phyloP scores from a whole-genome alignment of 208 protist species.

The Trypanosoma scelopori region DNA sequence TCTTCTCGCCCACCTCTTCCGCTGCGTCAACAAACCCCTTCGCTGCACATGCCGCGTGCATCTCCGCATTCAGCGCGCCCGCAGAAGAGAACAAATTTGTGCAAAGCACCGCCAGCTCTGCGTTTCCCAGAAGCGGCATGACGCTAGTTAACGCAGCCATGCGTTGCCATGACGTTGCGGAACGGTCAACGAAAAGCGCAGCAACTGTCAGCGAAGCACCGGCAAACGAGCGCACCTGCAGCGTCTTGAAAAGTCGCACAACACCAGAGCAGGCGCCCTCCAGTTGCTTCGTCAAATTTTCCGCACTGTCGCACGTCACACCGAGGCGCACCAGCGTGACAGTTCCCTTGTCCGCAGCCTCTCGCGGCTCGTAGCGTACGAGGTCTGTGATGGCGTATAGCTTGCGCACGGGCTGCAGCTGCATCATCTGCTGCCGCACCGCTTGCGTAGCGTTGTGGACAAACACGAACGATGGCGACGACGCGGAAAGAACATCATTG shows the following conservation, averaged over 20 bases:
- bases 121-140: constrained; percentile 36
- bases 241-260: constrained; percentile 51
- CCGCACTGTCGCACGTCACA: constrained; percentile 50
- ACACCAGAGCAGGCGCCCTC: constrained; percentile 32
- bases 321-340: constrained; percentile 63
- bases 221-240: constrained; percentile 31
- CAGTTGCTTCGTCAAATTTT: constrained; percentile 44
- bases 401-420: constrained; percentile 46
- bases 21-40: constrained; percentile 68
- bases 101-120: constrained; percentile 51
- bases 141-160: constrained; percentile 39
- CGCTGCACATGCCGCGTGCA: constrained; percentile 41
- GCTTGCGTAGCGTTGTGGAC: constrained; percentile 57
- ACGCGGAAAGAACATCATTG: constrained; percentile 44
- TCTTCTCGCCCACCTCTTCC: constrained; percentile 58
- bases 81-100: constrained; percentile 56
- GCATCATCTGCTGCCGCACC: constrained; percentile 56
- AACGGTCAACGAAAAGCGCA: constrained; percentile 54
- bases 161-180: constrained; percentile 33
- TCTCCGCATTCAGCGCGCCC: constrained; percentile 32
- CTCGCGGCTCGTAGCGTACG: constrained; percentile 49
- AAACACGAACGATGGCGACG: constrained; percentile 59
- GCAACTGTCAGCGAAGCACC: constrained; percentile 46
- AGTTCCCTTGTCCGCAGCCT: constrained; percentile 42
- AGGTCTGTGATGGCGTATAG: constrained; percentile 72